phyloP scores from a whole-genome alignment of 1,139 yeast species.

The Kluyveromyces sp. region DNA sequence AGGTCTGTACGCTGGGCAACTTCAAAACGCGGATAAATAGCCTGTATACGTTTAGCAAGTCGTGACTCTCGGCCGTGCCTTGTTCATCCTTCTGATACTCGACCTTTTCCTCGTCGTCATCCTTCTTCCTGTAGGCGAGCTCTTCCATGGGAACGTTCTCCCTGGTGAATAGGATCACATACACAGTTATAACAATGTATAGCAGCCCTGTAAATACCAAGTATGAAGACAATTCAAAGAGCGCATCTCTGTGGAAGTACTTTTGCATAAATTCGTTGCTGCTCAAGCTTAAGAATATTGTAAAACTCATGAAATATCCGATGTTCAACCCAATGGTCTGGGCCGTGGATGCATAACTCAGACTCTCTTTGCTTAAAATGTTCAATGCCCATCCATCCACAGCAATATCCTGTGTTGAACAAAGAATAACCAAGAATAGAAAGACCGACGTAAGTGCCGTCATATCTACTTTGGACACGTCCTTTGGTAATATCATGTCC shows the following conservation, averaged over 20 bases:
- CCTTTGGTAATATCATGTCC: conserved; percentile 48
- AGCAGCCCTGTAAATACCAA: conserved; percentile 70
- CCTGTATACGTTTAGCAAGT: conserved; percentile 47
- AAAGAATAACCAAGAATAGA: conserved; percentile 69
- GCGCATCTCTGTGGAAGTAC: conserved; percentile 51
- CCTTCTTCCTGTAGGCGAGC: conserved; percentile 25
- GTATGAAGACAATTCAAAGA: conserved; percentile 67
- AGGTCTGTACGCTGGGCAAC: conserved; percentile 67
- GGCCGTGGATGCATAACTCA: conserved; percentile 95
- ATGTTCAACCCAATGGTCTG: conserved; percentile 92
- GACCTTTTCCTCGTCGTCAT: conserved; percentile 24
- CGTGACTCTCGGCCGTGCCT: conserved; percentile 9
- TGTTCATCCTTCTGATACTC: neutral
- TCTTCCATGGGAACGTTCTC: conserved; percentile 38
- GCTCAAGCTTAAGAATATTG: conserved; percentile 82
- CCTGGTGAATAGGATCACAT: conserved; percentile 49
- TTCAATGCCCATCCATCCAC: conserved; percentile 99
- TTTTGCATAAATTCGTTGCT: conserved; percentile 90
- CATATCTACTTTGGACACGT: conserved; percentile 16
- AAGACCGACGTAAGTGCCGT: conserved; percentile 40
- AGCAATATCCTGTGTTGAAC: conserved; percentile 98
- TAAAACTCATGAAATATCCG: conserved; percentile 87
- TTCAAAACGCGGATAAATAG: conserved; percentile 73
- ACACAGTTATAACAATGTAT: conserved; percentile 59
- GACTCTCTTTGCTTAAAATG: conserved; percentile 64